Evolutionary conservation across 2,329 filamentous ascomycete genomes (phyloP).

Genomic region (Alternaria brassicae): DNA sequence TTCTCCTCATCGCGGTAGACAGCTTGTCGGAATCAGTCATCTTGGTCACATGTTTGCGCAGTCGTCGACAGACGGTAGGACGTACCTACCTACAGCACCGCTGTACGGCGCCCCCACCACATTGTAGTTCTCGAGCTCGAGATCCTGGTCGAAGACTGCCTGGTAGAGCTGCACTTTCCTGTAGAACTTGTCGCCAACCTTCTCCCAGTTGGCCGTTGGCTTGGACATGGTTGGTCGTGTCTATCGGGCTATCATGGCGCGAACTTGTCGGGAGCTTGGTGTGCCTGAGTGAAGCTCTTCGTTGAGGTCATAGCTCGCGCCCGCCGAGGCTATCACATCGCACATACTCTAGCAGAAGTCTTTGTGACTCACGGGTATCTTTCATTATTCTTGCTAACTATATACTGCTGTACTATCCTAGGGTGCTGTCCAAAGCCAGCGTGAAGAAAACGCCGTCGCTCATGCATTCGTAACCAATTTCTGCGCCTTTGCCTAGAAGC

Average conservation of each 20-base stretch:
- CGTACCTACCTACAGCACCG: slow-evolving; percentile 80
- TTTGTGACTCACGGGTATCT: not conserved
- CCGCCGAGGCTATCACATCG: slow-evolving; percentile 4
- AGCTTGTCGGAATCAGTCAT: slow-evolving; percentile 67
- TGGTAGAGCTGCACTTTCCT: slow-evolving; percentile 94
- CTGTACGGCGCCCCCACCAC: slow-evolving; percentile 91
- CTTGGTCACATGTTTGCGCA: slow-evolving; percentile 1
- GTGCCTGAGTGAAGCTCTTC: slow-evolving; percentile 15
- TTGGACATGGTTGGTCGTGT: slow-evolving; percentile 52
- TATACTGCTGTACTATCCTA: slow-evolving; percentile 13
- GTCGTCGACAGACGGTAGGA: slow-evolving; percentile 11
- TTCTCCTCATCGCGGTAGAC: slow-evolving; percentile 89
- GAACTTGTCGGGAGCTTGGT: slow-evolving; percentile 12
- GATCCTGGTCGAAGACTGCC: slow-evolving; percentile 87
- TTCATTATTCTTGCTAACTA: slow-evolving; percentile 11
- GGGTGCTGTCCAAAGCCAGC: not conserved
- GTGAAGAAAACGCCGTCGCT: slow-evolving; percentile 40
- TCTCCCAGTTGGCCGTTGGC: slow-evolving; percentile 91
- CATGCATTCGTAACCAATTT: slow-evolving; percentile 38
- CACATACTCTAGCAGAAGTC: not conserved
- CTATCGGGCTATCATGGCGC: slow-evolving; percentile 30
- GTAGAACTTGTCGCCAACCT: slow-evolving; percentile 91
- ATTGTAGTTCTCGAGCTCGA: slow-evolving; percentile 94
- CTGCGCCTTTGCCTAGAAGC: not conserved
- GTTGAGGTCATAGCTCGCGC: slow-evolving; percentile 21